Evolutionary conservation across 352 stramenopile genomes (phyloP).

Genomic region (Aphanomyces stellatus): DNA sequence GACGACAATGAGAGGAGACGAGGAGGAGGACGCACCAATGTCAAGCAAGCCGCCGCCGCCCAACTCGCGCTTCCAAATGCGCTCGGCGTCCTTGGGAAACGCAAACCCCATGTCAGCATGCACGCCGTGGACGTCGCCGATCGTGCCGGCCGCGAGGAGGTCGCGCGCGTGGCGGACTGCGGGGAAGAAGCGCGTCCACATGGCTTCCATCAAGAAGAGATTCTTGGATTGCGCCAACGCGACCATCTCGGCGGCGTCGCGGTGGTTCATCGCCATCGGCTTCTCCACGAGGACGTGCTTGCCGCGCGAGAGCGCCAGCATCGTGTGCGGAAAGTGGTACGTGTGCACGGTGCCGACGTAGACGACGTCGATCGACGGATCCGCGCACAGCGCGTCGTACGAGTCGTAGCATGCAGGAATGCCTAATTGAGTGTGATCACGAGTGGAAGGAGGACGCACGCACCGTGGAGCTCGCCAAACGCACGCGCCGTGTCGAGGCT

Average conservation of each 20-base stretch:
- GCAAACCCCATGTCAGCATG: conserved; percentile 60
- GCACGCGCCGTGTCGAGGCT: conserved; percentile 38
- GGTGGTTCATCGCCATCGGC: conserved; percentile 81
- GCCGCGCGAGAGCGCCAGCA: conserved; percentile 61
- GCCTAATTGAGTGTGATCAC: too few relatives aligned
- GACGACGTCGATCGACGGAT: conserved; percentile 83
- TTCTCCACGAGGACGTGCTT: conserved; percentile 94
- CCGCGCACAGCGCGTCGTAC: conserved; percentile 75
- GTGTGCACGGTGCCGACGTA: conserved; percentile 90
- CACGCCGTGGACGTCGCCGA: conserved; percentile 62
- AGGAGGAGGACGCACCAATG: conserved; percentile 25
- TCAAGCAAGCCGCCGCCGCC: conserved; percentile 68
- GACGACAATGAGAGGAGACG: background rate
- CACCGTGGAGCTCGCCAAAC: conserved; percentile 34
- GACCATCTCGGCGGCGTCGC: conserved; percentile 63
- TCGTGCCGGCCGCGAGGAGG: conserved; percentile 39
- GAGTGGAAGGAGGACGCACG: too few relatives aligned
- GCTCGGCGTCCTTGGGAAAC: conserved; percentile 35
- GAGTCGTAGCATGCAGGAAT: conserved; percentile 60
- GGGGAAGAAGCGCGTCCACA: conserved; percentile 83
- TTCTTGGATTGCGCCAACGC: conserved; percentile 50
- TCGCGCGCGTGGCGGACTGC: conserved; percentile 47
- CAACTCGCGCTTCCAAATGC: conserved; percentile 59
- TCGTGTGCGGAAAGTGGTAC: conserved; percentile 65
- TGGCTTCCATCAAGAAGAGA: conserved; percentile 69